A percentile compares a stretch with the other conserved stretches of the same genome.
These are phyloP conservation scores for Fusarium succisae DNA, from an alignment of 2,329 filamentous ascomycete species.

Conservation along the genomic window DNA sequence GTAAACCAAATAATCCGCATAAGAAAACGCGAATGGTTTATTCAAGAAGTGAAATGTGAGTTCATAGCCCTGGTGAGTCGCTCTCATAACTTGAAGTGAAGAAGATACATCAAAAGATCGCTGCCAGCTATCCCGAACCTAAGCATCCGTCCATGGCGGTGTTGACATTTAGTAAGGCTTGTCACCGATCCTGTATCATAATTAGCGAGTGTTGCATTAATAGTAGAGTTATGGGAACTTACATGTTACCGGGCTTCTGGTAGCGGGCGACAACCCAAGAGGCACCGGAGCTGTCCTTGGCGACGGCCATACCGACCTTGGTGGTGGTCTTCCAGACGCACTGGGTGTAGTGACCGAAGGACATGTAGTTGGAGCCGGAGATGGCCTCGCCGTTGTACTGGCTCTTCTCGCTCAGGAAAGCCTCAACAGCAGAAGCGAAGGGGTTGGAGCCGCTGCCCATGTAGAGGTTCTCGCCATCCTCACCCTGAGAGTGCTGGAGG, in stretches of 20 bases:
- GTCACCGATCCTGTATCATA: slow-evolving; percentile 28
- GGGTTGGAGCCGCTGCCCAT: slow-evolving; percentile 26
- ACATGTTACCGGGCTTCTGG: slow-evolving; percentile 40
- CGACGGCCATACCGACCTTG: slow-evolving; percentile 40
- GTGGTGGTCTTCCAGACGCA: slow-evolving; percentile 39
- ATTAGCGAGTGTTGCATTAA: slow-evolving; percentile 17
- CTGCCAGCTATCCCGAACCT: slow-evolving; percentile 7
- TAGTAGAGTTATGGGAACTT: slow-evolving; percentile 2
- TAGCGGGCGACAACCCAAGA: slow-evolving; percentile 40
- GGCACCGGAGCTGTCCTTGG: slow-evolving; percentile 24
- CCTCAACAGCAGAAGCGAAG: slow-evolving; percentile 29
- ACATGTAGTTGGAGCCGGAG: slow-evolving; percentile 30
- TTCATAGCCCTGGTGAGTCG: slow-evolving; percentile 22
- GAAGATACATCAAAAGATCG: slow-evolving; percentile 32
- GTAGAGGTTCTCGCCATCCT: slow-evolving; percentile 42
- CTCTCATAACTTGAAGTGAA: slow-evolving; percentile 20
- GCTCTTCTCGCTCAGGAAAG: slow-evolving; percentile 39
- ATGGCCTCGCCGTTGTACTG: slow-evolving; percentile 36
- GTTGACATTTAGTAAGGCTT: slow-evolving; percentile 30
- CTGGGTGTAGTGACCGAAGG: slow-evolving; percentile 42
- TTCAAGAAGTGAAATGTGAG: slow-evolving; percentile 23
- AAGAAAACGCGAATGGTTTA: slow-evolving; percentile 17
- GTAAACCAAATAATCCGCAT: slow-evolving; percentile 16
- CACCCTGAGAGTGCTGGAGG: slow-evolving; percentile 30
- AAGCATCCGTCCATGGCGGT: background rate